Base-by-base conservation (phyloP, 768 basidiomycete species). In the Mrakia gelida region DNA sequence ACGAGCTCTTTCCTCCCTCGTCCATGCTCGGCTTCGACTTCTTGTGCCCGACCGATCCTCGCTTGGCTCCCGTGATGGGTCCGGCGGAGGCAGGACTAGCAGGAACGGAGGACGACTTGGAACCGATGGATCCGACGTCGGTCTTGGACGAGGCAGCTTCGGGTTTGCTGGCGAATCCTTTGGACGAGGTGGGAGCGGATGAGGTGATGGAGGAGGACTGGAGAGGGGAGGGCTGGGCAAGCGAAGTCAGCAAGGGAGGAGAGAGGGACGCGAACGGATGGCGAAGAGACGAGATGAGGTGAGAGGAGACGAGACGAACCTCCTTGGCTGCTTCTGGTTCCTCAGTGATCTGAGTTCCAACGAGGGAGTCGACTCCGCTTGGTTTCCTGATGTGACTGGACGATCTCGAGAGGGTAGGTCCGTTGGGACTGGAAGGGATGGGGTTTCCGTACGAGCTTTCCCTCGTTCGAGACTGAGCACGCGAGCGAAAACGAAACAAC, bases 1-100 rank as follows among this genome's bases (percentile, higher is more conserved):
- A 96, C 81, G 96, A 90, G 81, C 93, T 94, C 75, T 59, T 75
- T 45, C 79, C 92, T 72, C 65, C 84, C 32, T 81, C 81, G 56
- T 85, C 84, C 21, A 83, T 67, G 74, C 84, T 85, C 34, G 80
- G 74, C 78, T 84, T 82, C 49, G 80, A 80, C 67, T 81, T 80
- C 79, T 82, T 83, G 73, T 85, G 82, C n/a, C 84, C 77, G 67
- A 79, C 62, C 23, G 80, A 80, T 18, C 79, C 73, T 62, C 61
- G 56, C 56, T 75, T 75, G 32, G 41, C 16, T 38, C 28, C 49
- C 6, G 41, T 18, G 59, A 59, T 43, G n/a, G 23, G 41, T 1
- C 70, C 38, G 1, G 28, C 23, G 11, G 77, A 67, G 21, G 62
- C 49, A 8, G 77, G 77, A 63, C 77, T 78, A 11, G 77, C 71